Base-by-base conservation (phyloP, 2,329 filamentous ascomycete species). In the Fusarium tanahbumbuense region DNA sequence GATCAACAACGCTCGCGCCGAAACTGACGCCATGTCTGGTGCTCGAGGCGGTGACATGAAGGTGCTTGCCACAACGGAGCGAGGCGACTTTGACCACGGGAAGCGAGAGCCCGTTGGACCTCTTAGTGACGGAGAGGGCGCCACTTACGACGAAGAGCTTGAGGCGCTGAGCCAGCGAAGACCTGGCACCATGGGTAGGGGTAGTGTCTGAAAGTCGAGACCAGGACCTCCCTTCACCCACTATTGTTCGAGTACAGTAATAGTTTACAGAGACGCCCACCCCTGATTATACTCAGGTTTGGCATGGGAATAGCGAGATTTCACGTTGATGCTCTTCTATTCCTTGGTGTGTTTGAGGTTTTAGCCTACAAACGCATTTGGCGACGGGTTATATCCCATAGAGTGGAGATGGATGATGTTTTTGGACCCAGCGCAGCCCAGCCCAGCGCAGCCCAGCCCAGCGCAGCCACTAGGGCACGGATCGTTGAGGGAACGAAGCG, bases 1-100 rank as follows among this genome's bases (percentile, higher is more conserved):
- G 83, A 86, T 88, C 71, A 88, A 83, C 74, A 87, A 86, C 68
- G 85, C 85, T 4, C 81, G 83, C 55, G 83, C 82, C 55, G 86
- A 88, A 77, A 81, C 82, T 9, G 83, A 86, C 61, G 84, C 81
- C 60, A 84, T 83, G 78, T 79, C 73, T 28, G 69, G 77, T 18
- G 76, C 78, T 42, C 79, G 79, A 18, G 68, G 64, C 46, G 60
- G 62, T 55, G 80, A 83, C 55, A 76, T 77, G 69, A 81, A 80
- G 64, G 71, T 82, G n/a, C 70, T 81, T 27, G 73, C 75, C 47
- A 78, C 79, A 42, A 83, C 79, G 44, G 80, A 83, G 73, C 75
- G 78, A 37, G 71, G 71, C 47, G 81, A 82, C 30, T 82, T 80
- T 71, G 81, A 79, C 25, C 78, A 78, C 44, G 50, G 59, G 64